phyloP scores from a whole-genome alignment of 1,139 yeast genomes.

The Debaryomyces nepalensis region DNA sequence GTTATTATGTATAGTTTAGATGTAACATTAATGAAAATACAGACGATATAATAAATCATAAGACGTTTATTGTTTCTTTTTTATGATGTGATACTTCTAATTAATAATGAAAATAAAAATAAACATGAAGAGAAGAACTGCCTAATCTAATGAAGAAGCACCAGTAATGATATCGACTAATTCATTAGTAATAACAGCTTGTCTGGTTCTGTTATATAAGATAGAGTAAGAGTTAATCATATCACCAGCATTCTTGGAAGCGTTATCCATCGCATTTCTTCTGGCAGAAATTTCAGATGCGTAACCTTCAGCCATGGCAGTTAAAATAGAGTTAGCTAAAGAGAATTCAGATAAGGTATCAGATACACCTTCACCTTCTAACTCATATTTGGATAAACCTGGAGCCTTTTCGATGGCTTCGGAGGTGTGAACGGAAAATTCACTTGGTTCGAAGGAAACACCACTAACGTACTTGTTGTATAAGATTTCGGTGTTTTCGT shows the following conservation, averaged over 20 bases:
- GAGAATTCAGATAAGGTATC: constrained; percentile 81
- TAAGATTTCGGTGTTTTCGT: constrained; percentile 78
- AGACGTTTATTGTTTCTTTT: constrained; percentile 16
- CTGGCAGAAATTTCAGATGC: constrained; percentile 98
- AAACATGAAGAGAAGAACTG: constrained; percentile 5
- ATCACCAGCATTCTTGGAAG: constrained; percentile 99
- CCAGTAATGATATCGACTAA: constrained; percentile 99
- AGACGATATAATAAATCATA: constrained; percentile 16
- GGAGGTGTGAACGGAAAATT: constrained; percentile 68
- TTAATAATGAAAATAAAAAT: constrained; percentile 10
- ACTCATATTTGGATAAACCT: constrained; percentile 80
- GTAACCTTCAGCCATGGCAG: constrained; percentile 97
- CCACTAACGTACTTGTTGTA: constrained; percentile 89
- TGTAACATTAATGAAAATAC: constrained; percentile 1
- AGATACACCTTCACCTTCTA: constrained; percentile 73
- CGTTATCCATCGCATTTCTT: constrained; percentile 99
- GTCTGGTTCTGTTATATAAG: constrained; percentile 99
- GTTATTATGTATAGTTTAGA: constrained; percentile 5
- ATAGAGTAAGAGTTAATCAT: constrained; percentile 96
- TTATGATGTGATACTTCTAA: constrained; percentile 6
- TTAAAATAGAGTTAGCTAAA: constrained; percentile 84
- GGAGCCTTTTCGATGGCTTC: constrained; percentile 84
- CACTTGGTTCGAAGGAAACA: constrained; percentile 86
- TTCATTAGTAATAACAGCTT: constrained; percentile 99
- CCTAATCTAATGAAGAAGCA: constrained; percentile 95